Conservation (phyloP, 139 green algal species). For the Coelastrella sp. region DNA sequence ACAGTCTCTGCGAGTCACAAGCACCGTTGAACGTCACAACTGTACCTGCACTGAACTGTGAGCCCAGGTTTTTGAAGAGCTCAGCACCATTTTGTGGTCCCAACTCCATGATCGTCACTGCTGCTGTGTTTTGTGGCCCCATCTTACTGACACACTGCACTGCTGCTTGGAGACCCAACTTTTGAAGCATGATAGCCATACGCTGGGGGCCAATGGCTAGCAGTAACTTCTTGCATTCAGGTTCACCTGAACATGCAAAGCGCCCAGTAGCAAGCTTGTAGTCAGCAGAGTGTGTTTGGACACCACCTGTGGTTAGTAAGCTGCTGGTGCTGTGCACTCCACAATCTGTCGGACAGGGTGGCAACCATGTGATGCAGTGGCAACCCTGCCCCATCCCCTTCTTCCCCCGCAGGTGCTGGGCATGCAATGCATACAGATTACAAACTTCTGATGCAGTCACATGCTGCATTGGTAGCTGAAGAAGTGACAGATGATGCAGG, state of each 20-base stretch:
- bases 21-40: not conserved
- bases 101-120: not conserved
- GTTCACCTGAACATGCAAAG: not conserved
- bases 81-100: not conserved
- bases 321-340: too few species aligned
- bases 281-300: too few species aligned
- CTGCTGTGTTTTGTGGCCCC: conserved; percentile 4
- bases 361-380: too few species aligned
- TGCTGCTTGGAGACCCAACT: not conserved
- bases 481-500: too few species aligned
- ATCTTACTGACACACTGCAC: not conserved
- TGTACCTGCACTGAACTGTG: not conserved
- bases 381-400: too few species aligned
- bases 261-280: too few species aligned
- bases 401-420: too few species aligned
- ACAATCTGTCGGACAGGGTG: too few species aligned
- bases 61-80: not conserved
- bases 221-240: not conserved
- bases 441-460: too few species aligned
- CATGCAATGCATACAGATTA: too few species aligned
- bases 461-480: too few species aligned
- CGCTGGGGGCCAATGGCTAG: conserved; percentile 13
- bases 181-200: not conserved
- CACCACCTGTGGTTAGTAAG: too few species aligned
- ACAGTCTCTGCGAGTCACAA: not conserved